Evolutionary conservation across 2,329 filamentous ascomycete genomes (phyloP).

Genomic region (Fusarium poae): DNA sequence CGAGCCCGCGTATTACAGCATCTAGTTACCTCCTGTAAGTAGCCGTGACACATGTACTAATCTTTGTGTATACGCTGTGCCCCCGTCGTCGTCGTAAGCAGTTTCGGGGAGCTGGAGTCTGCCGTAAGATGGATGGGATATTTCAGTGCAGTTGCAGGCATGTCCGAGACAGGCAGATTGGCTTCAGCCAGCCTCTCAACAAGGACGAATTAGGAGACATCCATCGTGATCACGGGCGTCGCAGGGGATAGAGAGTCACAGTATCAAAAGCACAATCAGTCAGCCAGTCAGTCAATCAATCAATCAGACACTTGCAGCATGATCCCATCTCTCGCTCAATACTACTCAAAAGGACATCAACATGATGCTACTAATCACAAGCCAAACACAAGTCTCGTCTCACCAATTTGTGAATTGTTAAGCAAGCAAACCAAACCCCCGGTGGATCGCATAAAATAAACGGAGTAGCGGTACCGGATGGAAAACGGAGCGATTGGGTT

Average conservation of each 20-base stretch:
- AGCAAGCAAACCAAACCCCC: conserved; percentile 28
- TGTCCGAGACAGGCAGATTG: conserved; percentile 45
- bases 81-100: conserved; percentile 35
- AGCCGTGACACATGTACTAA: neutral
- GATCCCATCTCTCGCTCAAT: neutral
- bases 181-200: conserved; percentile 26
- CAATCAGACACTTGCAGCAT: conserved; percentile 12
- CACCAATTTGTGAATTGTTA: neutral
- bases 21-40: neutral
- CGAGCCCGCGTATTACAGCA: conserved; percentile 10
- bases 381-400: conserved; percentile 8
- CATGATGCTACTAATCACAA: conserved; percentile 14
- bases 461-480: neutral
- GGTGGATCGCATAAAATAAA: conserved; percentile 41
- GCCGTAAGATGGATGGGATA: conserved; percentile 19
- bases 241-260: conserved; percentile 6
- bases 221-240: conserved; percentile 18
- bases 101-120: conserved; percentile 12
- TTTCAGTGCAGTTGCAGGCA: conserved; percentile 19
- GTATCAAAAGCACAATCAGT: conserved; percentile 7
- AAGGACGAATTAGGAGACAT: conserved; percentile 13
- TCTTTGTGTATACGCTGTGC: conserved; percentile 24
- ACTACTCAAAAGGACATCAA: conserved; percentile 1
- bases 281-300: conserved; percentile 26
- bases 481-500: conserved; percentile 35